Base-by-base conservation (phyloP, 768 basidiomycete genomes). In the Trametes gibbosa region DNA sequence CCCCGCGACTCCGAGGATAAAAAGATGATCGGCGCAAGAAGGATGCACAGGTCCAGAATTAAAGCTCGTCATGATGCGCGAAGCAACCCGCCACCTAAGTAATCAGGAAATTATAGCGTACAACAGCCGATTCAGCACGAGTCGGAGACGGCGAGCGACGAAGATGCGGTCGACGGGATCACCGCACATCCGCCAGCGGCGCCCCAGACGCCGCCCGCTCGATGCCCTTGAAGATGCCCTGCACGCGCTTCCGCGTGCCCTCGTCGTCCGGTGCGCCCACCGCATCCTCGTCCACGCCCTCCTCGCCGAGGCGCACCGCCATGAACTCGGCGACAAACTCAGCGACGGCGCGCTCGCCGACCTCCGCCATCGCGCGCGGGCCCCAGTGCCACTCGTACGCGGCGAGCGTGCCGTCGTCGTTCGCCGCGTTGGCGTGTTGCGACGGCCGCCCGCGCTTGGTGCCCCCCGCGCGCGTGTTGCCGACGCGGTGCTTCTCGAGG, bases 301-400 rank as follows among this genome's bases (percentile, higher is more conserved):
- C 65, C 47, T 62, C 65, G 23, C 59, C 60, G 14, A 64, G 68
- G 14, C 68, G 67, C 43, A 75, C 80, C 37, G 83, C 79, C 88
- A 93, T 92, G 65, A 95, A 90, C 65, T 90, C 85, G 1, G 85
- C 85, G 1, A 96, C 78, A 66, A 96, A 96, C 54, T 74, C 75
- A 1, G 85, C 90, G 9, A 95, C 76, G 13, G 78, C 85, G 58
- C 79, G 73, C 72, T 98, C 95, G 1, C 91, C 88, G 4, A 97
- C 83, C 72, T 98, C 95, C 32, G 83, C 83, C 39, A 87, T 81
- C 1, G 93, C 86, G 27, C 91, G 80, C 25, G 80, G 75, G 3
- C 94, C 95, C 95, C 95, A 98, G 17, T 84, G 81, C 92, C 91
- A 93, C 67, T 93, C 90, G 60, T 77, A 82, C 16, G 75, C 72